These are phyloP conservation scores for Pythium scleroteichum DNA, from an alignment of 352 stramenopile genomes.

Conservation along the genomic window DNA sequence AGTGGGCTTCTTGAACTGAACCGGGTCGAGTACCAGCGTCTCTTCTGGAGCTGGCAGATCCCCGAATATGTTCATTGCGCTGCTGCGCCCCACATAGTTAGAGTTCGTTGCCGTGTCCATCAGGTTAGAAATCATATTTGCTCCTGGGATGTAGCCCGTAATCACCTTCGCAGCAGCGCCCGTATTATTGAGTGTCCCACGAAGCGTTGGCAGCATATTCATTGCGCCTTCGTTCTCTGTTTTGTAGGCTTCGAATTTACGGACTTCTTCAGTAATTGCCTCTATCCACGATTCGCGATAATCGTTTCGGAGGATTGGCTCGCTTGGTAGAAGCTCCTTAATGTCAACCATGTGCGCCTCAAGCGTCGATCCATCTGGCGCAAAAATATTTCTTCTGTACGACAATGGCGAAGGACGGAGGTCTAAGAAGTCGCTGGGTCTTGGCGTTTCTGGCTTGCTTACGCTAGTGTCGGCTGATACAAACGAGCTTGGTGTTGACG, in stretches of 20 bases:
- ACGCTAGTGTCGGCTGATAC: conserved; percentile 9
- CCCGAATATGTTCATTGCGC: conserved; percentile 49
- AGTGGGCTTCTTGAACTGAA: conserved; percentile 24
- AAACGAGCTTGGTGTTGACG: conserved; percentile 4
- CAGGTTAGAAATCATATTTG: conserved; percentile 71
- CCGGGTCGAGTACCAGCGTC: conserved; percentile 65
- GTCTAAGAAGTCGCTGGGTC: conserved; percentile 64
- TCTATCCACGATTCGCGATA: conserved; percentile 60
- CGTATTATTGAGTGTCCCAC: conserved; percentile 52
- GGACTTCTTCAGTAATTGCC: conserved; percentile 59
- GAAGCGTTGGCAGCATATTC: conserved; percentile 65
- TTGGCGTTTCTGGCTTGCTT: conserved; percentile 11
- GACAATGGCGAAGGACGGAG: conserved; percentile 52
- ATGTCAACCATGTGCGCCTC: conserved; percentile 72
- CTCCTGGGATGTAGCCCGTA: conserved; percentile 68
- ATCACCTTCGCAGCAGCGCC: conserved; percentile 71
- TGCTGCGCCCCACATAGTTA: conserved; percentile 44
- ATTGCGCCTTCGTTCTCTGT: conserved; percentile 27
- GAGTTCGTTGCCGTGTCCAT: conserved; percentile 66
- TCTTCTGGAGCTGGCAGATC: conserved; percentile 56
- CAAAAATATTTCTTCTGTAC: conserved; percentile 73
- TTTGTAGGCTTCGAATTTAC: conserved; percentile 57
- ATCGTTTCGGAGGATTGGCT: conserved; percentile 53
- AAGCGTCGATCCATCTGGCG: conserved; percentile 68
- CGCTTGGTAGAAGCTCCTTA: conserved; percentile 40